Percentiles rank a stretch among this genome's conserved stretches.
Conservation (phyloP, 352 stramenopile species). For the Phytophthora pini region DNA sequence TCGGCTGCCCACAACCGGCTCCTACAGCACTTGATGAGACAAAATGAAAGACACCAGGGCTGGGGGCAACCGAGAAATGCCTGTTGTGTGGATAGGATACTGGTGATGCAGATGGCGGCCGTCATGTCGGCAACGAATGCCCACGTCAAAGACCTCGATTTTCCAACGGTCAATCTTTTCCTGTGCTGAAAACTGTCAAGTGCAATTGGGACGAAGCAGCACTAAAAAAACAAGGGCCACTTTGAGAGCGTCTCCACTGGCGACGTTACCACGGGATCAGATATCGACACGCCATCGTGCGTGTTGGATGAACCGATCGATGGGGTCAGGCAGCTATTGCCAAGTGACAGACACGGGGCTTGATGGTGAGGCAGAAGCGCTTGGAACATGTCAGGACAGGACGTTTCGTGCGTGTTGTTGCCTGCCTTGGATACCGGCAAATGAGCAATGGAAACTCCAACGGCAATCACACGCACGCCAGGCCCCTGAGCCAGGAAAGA, state of each 20-base stretch:
- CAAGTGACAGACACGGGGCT: slow-evolving; percentile 29
- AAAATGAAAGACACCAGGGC: slow-evolving; percentile 29
- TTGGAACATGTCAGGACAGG: too few relatives aligned
- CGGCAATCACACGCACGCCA: background rate
- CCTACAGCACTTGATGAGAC: slow-evolving; percentile 28
- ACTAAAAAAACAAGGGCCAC: slow-evolving; percentile 4
- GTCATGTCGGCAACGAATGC: background rate
- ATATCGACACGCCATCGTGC: too few relatives aligned
- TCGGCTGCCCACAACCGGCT: slow-evolving; percentile 23
- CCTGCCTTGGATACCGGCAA: too few relatives aligned
- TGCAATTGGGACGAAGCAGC: slow-evolving; percentile 23
- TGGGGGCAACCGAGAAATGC: slow-evolving; percentile 27
- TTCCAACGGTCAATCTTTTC: slow-evolving; percentile 20
- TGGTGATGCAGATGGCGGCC: slow-evolving; percentile 6
- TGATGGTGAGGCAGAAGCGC: background rate
- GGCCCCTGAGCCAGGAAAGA: background rate
- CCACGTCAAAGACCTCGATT: background rate
- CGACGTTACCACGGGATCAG: too few relatives aligned
- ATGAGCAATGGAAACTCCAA: background rate
- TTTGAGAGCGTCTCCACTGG: slow-evolving; percentile 8
- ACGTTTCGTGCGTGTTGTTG: too few relatives aligned
- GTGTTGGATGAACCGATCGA: slow-evolving; percentile 14
- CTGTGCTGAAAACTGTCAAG: slow-evolving; percentile 14
- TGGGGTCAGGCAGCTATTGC: slow-evolving; percentile 23
- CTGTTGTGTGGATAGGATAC: slow-evolving; percentile 12